These are phyloP conservation scores for Mycena rebaudengoi DNA, from an alignment of 768 basidiomycete genomes.

Conservation along the genomic window DNA sequence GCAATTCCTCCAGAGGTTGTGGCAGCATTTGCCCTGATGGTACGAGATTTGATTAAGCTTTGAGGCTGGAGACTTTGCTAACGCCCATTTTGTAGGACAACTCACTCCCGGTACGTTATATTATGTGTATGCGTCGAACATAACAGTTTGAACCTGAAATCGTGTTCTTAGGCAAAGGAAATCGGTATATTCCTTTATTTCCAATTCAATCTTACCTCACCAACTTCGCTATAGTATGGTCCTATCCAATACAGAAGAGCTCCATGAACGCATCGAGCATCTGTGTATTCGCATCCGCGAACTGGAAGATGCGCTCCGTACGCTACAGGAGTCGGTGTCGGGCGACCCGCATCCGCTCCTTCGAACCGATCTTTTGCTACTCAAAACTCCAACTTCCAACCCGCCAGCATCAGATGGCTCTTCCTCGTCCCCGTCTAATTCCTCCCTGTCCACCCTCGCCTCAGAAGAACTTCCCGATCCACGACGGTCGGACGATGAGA, in stretches of 20 bases:
- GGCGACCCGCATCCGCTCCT: conserved; percentile 61
- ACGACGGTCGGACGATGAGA: conserved; percentile 39
- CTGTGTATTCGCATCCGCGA: conserved; percentile 64
- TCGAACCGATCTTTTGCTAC: conserved; percentile 38
- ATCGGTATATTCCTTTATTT: conserved; percentile 46
- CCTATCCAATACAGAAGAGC: conserved; percentile 74
- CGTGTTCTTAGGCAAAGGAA: conserved; percentile 66
- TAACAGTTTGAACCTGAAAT: not conserved
- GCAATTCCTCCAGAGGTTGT: conserved; percentile 60
- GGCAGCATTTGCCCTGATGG: conserved; percentile 82
- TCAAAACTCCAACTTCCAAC: conserved; percentile 27
- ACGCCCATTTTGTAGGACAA: not conserved
- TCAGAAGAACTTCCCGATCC: conserved; percentile 5
- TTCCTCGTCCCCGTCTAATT: conserved; percentile 1
- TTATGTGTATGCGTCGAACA: conserved; percentile 57
- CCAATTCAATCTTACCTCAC: not conserved
- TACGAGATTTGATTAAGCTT: conserved; percentile 33
- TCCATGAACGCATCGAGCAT: conserved; percentile 70
- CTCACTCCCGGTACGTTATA: conserved; percentile 11
- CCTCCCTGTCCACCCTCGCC: conserved; percentile 11
- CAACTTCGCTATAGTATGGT: conserved; percentile 49
- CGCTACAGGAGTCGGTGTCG: conserved; percentile 56
- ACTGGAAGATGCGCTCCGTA: conserved; percentile 66
- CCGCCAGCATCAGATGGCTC: not conserved
- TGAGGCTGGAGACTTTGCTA: conserved; percentile 2